These are phyloP conservation scores for Buxus sempervirens DNA, from an alignment of 164 flowering plant genomes.

Conservation along the genomic window DNA sequence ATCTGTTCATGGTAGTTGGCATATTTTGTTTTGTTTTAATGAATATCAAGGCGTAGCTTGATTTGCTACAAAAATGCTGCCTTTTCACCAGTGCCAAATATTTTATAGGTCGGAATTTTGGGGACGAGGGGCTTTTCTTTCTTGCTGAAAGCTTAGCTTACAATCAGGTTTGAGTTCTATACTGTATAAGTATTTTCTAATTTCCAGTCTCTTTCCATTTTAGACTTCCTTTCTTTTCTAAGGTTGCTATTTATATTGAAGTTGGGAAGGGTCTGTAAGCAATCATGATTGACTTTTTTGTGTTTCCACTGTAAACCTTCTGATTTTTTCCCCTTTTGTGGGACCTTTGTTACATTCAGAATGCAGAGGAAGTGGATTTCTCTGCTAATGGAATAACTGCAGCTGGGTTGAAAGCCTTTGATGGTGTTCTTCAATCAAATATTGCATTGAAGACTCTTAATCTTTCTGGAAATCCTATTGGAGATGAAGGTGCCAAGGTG, in stretches of 20 bases:
- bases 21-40: background rate
- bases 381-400: slow-evolving; percentile 96
- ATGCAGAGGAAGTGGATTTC: slow-evolving; percentile 82
- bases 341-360: slow-evolving; percentile 41
- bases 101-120: slow-evolving; percentile 79
- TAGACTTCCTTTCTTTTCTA: background rate
- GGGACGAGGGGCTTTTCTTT: slow-evolving; percentile 91
- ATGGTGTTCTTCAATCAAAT: slow-evolving; percentile 88
- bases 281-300: background rate
- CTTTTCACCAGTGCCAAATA: slow-evolving; percentile 4
- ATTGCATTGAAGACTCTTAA: slow-evolving; percentile 64
- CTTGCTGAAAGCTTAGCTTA: slow-evolving; percentile 91
- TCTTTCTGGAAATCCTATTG: slow-evolving; percentile 90
- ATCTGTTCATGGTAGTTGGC: background rate
- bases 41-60: background rate
- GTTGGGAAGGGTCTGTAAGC: background rate
- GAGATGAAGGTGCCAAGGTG: slow-evolving; percentile 98
- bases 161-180: slow-evolving; percentile 60
- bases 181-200: background rate
- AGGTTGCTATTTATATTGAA: background rate
- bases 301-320: background rate
- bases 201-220: background rate
- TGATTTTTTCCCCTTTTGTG: slow-evolving; percentile 2
- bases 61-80: slow-evolving; percentile 1
- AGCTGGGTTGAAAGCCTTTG: slow-evolving; percentile 87